These are phyloP conservation scores for Glycyrrhiza uralensis DNA, from an alignment of 306 rosid genomes.

Conservation along the genomic window DNA sequence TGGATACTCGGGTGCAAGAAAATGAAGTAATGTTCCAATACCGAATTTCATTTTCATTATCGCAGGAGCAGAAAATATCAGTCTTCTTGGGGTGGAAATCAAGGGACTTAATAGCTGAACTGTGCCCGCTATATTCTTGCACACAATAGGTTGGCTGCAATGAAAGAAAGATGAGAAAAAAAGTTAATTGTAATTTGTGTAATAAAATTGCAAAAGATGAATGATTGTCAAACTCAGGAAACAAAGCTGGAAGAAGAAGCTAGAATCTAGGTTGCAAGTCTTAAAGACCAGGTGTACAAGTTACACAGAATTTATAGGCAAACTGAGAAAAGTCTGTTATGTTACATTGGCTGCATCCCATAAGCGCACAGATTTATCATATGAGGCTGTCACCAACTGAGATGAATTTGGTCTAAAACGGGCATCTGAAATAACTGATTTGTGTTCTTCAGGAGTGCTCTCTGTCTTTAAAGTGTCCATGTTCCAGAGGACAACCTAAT, in stretches of 20 bases:
- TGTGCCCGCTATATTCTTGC: conserved; percentile 41
- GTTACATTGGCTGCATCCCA: conserved; percentile 57
- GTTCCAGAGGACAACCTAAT: conserved; percentile 51
- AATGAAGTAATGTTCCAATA: conserved; percentile 41
- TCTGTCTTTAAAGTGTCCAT: conserved; percentile 43
- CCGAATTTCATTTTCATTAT: conserved; percentile 42
- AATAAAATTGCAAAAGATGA: not conserved
- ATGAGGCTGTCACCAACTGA: conserved; percentile 51
- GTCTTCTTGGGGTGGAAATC: conserved; percentile 60
- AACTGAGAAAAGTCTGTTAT: conserved; percentile 17
- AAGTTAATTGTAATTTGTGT: not conserved
- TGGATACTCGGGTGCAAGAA: conserved; percentile 35
- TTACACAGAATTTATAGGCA: not conserved
- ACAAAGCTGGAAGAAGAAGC: not conserved
- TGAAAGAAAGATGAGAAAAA: not conserved
- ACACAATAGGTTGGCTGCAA: conserved; percentile 49
- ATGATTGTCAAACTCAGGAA: not conserved
- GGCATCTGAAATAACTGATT: conserved; percentile 42
- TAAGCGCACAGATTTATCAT: conserved; percentile 52
- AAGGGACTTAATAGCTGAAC: conserved; percentile 45
- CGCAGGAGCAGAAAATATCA: conserved; percentile 52
- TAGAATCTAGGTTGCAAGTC: conserved; percentile 1
- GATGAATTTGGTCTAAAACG: conserved; percentile 57
- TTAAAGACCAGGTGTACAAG: not conserved
- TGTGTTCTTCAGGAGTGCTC: conserved; percentile 51